These are phyloP conservation scores for Neospora caninum DNA, from an alignment of 169 alveolate genomes.

Conservation along the genomic window DNA sequence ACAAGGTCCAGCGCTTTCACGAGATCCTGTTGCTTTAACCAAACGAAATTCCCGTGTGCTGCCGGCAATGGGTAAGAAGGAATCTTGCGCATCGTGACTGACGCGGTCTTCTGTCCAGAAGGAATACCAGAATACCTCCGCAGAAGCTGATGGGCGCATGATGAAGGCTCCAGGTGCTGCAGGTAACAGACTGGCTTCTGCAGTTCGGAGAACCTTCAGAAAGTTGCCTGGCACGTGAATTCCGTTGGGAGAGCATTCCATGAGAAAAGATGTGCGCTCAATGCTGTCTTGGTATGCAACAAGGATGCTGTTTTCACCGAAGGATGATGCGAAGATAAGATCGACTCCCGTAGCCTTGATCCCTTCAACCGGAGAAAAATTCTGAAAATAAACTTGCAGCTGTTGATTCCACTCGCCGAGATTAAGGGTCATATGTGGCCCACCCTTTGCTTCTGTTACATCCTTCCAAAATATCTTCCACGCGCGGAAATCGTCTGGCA, in stretches of 20 bases:
- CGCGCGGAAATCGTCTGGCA: constrained; percentile 30
- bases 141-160: neutral
- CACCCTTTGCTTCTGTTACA: neutral
- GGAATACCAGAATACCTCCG: neutral
- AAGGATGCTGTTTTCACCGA: neutral
- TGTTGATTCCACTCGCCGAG: constrained; percentile 36
- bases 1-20: neutral
- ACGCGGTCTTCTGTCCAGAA: neutral
- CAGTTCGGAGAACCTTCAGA: neutral
- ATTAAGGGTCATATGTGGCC: neutral
- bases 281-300: constrained; percentile 14
- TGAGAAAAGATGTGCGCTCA: neutral
- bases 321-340: neutral
- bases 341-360: neutral
- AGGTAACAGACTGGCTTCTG: constrained; percentile 11
- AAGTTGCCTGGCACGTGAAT: neutral
- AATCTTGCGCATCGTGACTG: neutral
- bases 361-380: neutral
- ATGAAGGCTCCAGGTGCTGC: neutral
- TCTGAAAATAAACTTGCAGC: neutral
- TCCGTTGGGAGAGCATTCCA: neutral
- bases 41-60: constrained; percentile 13
- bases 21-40: neutral
- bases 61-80: neutral
- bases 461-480: constrained; percentile 22